Evolutionary conservation across 1,139 yeast species (phyloP), one percentile per base, ranked within the genome.

Genomic region (Blastobotrys elegans): DNA sequence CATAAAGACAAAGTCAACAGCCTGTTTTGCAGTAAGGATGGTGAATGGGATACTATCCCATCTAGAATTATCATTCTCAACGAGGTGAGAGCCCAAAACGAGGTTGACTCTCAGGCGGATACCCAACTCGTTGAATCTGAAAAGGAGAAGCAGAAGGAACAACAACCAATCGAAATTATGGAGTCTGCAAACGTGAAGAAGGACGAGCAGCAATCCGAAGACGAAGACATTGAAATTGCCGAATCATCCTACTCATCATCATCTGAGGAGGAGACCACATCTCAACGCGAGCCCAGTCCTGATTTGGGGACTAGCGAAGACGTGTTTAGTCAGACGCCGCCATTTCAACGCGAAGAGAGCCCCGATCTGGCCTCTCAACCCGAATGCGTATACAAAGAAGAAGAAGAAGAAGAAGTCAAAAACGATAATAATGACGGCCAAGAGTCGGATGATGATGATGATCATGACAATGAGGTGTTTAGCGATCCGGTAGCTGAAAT

Each of bases 221-320:
- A 33, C 24, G 20, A n/a, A 8, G 18, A 32, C 7, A 32, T 32
- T 14, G 20, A 32, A 8, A 14, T 32, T 14, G 35, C 20, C 20
- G 17, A 32, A 11, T 14, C 17, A 11, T 5, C n/a, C 13, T n/a
- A 27, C 31, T 11, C 5, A 17, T 11, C n/a, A 34, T 6, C 3
- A 7, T 21, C 16, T 18, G 26, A 17, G 24, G 26, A 34, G n/a
- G 38, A 34, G n/a, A 24, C 24, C 11, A 13, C 3, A 6, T 24
- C 10, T 5, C 27, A 24, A 24, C 24, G 38, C 21, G 38, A 34
- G 11, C 26, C 20, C 3, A 34, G 38, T 18, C 38, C 38, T 3
- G 38, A 34, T n/a, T 34, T 34, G 26, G 38, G 38, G 16, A 10
- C 27, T 24, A n/a, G n/a, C n/a, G n/a, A n/a, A n/a, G n/a, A n/a